These are phyloP conservation scores for Fusarium camptoceras DNA, from an alignment of 2,329 filamentous ascomycete genomes.

Conservation along the genomic window DNA sequence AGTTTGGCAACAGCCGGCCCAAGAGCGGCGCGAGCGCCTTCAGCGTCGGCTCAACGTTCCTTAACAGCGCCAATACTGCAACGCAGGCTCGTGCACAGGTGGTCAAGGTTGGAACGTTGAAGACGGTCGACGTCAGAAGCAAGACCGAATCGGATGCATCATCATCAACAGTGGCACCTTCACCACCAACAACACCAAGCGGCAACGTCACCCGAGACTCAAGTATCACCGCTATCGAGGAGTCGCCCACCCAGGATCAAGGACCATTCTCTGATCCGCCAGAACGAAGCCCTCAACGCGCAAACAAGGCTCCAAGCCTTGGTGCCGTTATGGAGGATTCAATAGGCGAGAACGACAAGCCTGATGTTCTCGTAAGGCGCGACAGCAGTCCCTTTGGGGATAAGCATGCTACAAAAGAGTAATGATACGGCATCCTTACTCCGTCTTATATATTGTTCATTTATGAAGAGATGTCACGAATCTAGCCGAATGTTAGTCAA, in stretches of 20 bases:
- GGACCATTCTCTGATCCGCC: conserved; percentile 71
- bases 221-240: conserved; percentile 61
- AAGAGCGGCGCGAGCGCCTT: conserved; percentile 70
- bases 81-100: conserved; percentile 69
- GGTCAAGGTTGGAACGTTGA: conserved; percentile 67
- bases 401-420: conserved; percentile 67
- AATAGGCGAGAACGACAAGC: conserved; percentile 53
- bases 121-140: conserved; percentile 57
- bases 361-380: conserved; percentile 46
- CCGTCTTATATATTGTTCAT: conserved; percentile 34
- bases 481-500: conserved; percentile 28
- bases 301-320: conserved; percentile 59
- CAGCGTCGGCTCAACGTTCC: conserved; percentile 75
- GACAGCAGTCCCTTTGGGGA: conserved; percentile 67
- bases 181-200: conserved; percentile 40
- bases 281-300: conserved; percentile 45
- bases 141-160: conserved; percentile 54
- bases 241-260: conserved; percentile 63
- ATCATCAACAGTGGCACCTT: conserved; percentile 32
- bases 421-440: conserved; percentile 26
- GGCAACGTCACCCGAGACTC: conserved; percentile 53
- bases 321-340: conserved; percentile 67
- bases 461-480: conserved; percentile 39
- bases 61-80: conserved; percentile 73
- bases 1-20: conserved; percentile 62